Percentiles rank a stretch among this genome's conserved stretches.
Evolutionary conservation across 306 rosid genomes (phyloP).

Genomic region (Vigna reflexopilosa): DNA sequence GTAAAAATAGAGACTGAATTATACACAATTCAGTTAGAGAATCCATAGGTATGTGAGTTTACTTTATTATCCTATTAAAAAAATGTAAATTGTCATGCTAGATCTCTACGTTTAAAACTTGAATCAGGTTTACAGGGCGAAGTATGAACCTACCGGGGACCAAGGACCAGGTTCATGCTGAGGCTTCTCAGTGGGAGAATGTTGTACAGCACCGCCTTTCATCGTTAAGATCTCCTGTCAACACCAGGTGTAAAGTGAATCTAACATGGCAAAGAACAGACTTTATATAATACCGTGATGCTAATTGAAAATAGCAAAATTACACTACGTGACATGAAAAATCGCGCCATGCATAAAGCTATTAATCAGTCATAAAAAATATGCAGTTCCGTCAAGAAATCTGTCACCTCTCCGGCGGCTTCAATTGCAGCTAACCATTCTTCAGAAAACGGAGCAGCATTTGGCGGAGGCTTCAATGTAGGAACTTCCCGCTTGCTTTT

Average conservation of each 20-base stretch:
- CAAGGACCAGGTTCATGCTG: conserved; percentile 85
- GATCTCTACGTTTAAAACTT: conserved; percentile 25
- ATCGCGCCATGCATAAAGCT: conserved; percentile 18
- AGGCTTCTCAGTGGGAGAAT: conserved; percentile 85
- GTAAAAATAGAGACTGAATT: not conserved
- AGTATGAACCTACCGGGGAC: conserved; percentile 79
- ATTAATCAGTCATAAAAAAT: conserved; percentile 13
- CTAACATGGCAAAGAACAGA: conserved; percentile 19
- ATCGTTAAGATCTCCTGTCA: conserved; percentile 77
- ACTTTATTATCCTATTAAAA: not conserved
- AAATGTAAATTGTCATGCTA: not conserved
- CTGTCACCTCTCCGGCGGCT: conserved; percentile 93
- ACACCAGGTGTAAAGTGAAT: conserved; percentile 39
- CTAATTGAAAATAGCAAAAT: conserved; percentile 21
- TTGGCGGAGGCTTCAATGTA: conserved; percentile 58
- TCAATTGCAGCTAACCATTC: conserved; percentile 97
- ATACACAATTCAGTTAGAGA: not conserved
- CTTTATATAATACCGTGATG: not conserved
- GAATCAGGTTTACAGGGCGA: conserved; percentile 29
- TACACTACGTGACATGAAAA: conserved; percentile 9
- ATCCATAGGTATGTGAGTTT: not conserved
- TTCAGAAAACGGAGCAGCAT: conserved; percentile 82
- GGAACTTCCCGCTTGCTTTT: conserved; percentile 53
- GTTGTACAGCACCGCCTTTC: conserved; percentile 91
- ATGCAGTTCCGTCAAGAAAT: conserved; percentile 36